Evolutionary conservation across 352 stramenopile species (phyloP), one percentile per base, ranked within the genome.

Genomic region (Thraustochytrium sp.): DNA sequence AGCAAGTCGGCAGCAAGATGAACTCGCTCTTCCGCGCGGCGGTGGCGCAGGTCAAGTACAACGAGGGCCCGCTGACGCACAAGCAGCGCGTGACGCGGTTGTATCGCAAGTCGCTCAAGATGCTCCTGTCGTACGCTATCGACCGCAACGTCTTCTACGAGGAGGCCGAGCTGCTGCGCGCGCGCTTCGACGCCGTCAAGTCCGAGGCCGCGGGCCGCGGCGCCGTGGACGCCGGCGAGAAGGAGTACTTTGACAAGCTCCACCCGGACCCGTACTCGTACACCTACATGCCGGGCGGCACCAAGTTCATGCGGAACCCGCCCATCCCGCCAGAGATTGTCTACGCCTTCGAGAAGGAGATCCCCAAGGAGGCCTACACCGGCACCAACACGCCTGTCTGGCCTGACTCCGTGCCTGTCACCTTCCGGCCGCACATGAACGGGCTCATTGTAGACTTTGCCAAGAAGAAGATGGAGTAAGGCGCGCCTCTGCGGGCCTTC

Each of bases 281-380:
- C 84, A 94, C 97, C 84, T 97, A 97, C 91, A 99, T 99, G 96
- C 97, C 97, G 9, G 96, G 96, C 55, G 97, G 97, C 74, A 95
- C 93, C 83, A 94, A 97, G 73, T 99, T 98, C 89, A 99, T 99
- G 96, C 92, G 97, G 74, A 99, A 99, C 88, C 93, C 96, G 46
- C 94, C 97, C 37, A 93, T 96, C 65, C 96, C 96, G 49, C 91
- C 98, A 38, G 91, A 97, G 84, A 92, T 97, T 38, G 91, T 91
- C 88, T 98, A 93, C 86, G 91, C 92, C 38, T 34, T 37, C 13
- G 75, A 84, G 36, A 90, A 95, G 76, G 85, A 94, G 56, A 82
- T 89, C 40, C 93, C 93, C n/a, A 91, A 93, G 68, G 92, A 92
- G 78, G 90, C 46, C 21, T 49, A 85, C 83, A 84, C 91, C 44